These are phyloP conservation scores for Eutrema heterophyllum DNA, from an alignment of 345 rosid species.

Conservation along the genomic window DNA sequence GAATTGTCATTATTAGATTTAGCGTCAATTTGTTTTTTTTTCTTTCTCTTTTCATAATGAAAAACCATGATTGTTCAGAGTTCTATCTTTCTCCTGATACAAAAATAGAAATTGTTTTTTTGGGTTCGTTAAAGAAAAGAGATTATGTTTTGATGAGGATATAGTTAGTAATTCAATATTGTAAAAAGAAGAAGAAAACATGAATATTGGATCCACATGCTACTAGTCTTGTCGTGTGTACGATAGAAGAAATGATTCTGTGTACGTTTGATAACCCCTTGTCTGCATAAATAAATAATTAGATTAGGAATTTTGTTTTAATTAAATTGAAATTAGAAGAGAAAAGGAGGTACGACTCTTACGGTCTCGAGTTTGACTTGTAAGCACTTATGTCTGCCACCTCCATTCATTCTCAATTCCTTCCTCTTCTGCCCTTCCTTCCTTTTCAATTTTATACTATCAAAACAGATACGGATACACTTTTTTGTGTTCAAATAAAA, in stretches of 20 bases:
- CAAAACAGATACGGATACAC: too few relatives aligned
- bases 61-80: background rate
- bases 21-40: background rate
- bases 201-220: conserved; percentile 15
- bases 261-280: background rate
- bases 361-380: conserved; percentile 13
- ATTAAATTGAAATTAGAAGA: background rate
- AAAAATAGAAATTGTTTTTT: background rate
- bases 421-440: background rate
- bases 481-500: too few relatives aligned
- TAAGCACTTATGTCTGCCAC: conserved; percentile 21
- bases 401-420: background rate
- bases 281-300: background rate
- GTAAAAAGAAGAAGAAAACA: background rate
- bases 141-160: background rate
- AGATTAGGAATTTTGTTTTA: background rate
- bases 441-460: too few relatives aligned
- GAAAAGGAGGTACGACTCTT: background rate
- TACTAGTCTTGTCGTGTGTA: background rate
- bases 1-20: background rate
- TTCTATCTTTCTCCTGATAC: background rate
- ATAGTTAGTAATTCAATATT: background rate
- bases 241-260: background rate
- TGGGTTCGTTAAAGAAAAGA: background rate
- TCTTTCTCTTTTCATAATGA: background rate